Conservation (phyloP, 192 early-diverging fungal genomes). For the Backusella liffmaniae region DNA sequence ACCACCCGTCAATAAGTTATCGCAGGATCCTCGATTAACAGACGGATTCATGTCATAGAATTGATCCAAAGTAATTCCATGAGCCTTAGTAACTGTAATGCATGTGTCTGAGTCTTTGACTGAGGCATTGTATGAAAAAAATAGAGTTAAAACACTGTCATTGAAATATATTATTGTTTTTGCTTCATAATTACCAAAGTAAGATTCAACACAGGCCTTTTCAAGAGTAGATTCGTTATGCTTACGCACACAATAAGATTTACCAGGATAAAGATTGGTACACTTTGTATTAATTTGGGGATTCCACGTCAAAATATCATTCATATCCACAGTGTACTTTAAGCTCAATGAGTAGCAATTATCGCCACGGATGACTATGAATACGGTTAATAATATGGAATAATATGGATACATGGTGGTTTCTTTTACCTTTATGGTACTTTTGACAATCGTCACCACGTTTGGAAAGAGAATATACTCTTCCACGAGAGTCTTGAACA, state of each 20-base stretch:
- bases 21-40: constrained; percentile 25
- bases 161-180: not conserved
- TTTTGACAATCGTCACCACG: constrained; percentile 22
- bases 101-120: constrained; percentile 23
- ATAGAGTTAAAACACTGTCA: not conserved
- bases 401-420: not conserved
- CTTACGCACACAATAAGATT: constrained; percentile 25
- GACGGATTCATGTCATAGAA: constrained; percentile 31
- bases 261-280: constrained; percentile 23
- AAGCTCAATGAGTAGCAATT: constrained; percentile 15
- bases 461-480: not conserved
- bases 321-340: constrained; percentile 9
- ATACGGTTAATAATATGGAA: not conserved
- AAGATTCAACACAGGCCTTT: not conserved
- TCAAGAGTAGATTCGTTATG: not conserved
- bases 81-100: constrained; percentile 17
- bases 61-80: constrained; percentile 13
- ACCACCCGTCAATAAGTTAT: constrained; percentile 22
- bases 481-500: not conserved
- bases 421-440: constrained; percentile 20
- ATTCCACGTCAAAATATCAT: constrained; percentile 26
- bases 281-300: constrained; percentile 28
- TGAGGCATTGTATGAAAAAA: not conserved
- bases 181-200: not conserved
- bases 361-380: constrained; percentile 25